Conservation (phyloP, 768 basidiomycete genomes). For the Russula sp. region DNA sequence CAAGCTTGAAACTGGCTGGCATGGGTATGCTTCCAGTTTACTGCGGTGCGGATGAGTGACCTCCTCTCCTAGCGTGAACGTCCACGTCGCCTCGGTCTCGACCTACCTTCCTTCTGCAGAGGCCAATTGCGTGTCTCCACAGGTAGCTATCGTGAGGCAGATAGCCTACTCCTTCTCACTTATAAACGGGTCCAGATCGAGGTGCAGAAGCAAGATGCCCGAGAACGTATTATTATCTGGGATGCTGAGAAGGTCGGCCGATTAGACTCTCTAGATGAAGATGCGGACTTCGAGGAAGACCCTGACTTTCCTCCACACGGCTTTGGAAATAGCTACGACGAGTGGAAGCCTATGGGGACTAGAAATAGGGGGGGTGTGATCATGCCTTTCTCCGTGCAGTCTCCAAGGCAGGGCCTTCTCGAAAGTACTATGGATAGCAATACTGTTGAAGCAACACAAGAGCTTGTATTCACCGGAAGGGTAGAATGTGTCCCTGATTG, state of each 20-base stretch:
- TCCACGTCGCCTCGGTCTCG: slow-evolving; percentile 67
- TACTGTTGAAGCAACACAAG: slow-evolving; percentile 33
- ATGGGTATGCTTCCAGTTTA: slow-evolving; percentile 42
- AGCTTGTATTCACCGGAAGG: slow-evolving; percentile 18
- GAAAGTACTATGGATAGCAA: slow-evolving; percentile 40
- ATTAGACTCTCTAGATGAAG: slow-evolving; percentile 34
- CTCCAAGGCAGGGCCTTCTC: slow-evolving; percentile 27
- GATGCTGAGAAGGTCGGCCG: slow-evolving; percentile 37
- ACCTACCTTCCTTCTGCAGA: slow-evolving; percentile 63
- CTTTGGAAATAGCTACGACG: slow-evolving; percentile 14
- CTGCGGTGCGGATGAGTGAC: not conserved
- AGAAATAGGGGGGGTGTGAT: slow-evolving; percentile 50
- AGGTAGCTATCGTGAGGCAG: slow-evolving; percentile 35
- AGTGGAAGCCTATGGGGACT: slow-evolving; percentile 47
- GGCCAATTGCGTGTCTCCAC: slow-evolving; percentile 41
- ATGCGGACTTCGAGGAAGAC: slow-evolving; percentile 58
- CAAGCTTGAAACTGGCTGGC: slow-evolving; percentile 61
- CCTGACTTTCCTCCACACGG: slow-evolving; percentile 32
- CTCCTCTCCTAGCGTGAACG: slow-evolving; percentile 46
- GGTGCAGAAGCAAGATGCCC: slow-evolving; percentile 55
- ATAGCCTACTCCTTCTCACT: slow-evolving; percentile 28
- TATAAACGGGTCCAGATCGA: slow-evolving; percentile 48
- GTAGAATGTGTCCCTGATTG: slow-evolving; percentile 16
- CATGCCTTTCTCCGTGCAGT: slow-evolving; percentile 30
- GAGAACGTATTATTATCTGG: slow-evolving; percentile 59